These are phyloP conservation scores for Lojkania enalia DNA, from an alignment of 2,329 filamentous ascomycete species.

Conservation along the genomic window DNA sequence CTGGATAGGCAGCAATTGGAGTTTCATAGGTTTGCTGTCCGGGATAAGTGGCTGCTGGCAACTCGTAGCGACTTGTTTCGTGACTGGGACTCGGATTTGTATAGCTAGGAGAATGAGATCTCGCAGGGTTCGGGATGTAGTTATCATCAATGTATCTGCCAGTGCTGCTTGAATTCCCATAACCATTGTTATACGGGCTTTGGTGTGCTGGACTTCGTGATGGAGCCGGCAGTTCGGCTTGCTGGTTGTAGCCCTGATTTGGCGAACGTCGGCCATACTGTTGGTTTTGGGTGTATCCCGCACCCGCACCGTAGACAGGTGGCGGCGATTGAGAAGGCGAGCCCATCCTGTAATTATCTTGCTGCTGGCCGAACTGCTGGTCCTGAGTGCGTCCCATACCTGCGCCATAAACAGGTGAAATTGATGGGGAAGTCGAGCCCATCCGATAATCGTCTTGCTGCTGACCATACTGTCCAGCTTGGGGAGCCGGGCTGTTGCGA, in stretches of 20 bases:
- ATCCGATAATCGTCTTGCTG: slow-evolving; percentile 19
- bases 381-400: not conserved
- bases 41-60: slow-evolving; percentile 9
- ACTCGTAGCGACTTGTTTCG: not conserved
- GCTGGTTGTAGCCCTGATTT: slow-evolving; percentile 8
- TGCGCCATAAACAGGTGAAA: slow-evolving; percentile 20
- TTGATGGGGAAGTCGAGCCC: slow-evolving; percentile 13
- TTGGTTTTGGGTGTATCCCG: slow-evolving; percentile 14
- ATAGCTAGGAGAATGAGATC: not conserved
- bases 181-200: not conserved
- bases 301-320: slow-evolving; percentile 17
- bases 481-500: slow-evolving; percentile 24
- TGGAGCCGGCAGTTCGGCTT: slow-evolving; percentile 1
- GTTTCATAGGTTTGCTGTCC: slow-evolving; percentile 13
- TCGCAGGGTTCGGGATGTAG: not conserved
- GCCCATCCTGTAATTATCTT: slow-evolving; percentile 17
- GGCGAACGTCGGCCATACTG: slow-evolving; percentile 18
- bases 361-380: slow-evolving; percentile 21
- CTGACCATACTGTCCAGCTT: slow-evolving; percentile 25
- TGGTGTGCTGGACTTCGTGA: slow-evolving; percentile 1
- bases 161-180: too few species aligned
- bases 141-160: too few species aligned
- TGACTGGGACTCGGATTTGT: slow-evolving; percentile 2
- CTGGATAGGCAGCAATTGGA: slow-evolving; percentile 10
- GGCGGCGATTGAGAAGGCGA: slow-evolving; percentile 17